A percentile compares a stretch with the other conserved stretches of the same genome.
Evolutionary conservation across 2,329 filamentous ascomycete species (phyloP).

Genomic region (Fusarium tupiense): DNA sequence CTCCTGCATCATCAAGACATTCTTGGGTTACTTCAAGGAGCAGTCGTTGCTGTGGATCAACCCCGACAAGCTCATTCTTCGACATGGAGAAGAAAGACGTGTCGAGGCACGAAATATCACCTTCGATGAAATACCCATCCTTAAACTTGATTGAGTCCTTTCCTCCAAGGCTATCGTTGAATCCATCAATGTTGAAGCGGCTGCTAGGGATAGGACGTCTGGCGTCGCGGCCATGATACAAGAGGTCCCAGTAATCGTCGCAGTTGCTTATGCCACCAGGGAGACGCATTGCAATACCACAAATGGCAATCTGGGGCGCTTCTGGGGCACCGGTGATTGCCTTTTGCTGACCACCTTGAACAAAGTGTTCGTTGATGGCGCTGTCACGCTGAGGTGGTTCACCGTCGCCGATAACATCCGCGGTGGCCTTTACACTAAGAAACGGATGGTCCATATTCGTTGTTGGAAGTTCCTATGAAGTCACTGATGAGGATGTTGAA

Average conservation of each 20-base stretch:
- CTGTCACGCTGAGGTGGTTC: neutral
- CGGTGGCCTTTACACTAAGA: too few species aligned
- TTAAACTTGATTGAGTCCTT: neutral
- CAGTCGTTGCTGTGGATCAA: constrained; percentile 9
- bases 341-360: too few species aligned
- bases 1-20: constrained; percentile 2
- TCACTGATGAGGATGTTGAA: too few species aligned
- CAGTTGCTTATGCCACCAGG: neutral
- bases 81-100: constrained; percentile 1
- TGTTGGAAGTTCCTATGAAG: too few species aligned
- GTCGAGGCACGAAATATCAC: neutral
- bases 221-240: neutral
- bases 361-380: neutral
- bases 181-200: constrained; percentile 5
- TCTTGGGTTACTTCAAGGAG: neutral
- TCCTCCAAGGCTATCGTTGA: neutral
- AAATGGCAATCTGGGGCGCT: neutral
- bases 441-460: too few species aligned
- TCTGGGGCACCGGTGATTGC: too few species aligned
- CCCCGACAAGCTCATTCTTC: neutral
- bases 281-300: constrained; percentile 4
- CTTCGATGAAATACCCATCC: constrained; percentile 5
- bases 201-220: neutral
- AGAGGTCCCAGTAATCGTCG: neutral
- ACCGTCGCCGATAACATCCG: too few species aligned